These are phyloP conservation scores for Podospora conica DNA, from an alignment of 495 filamentous ascomycete species.

Conservation along the genomic window DNA sequence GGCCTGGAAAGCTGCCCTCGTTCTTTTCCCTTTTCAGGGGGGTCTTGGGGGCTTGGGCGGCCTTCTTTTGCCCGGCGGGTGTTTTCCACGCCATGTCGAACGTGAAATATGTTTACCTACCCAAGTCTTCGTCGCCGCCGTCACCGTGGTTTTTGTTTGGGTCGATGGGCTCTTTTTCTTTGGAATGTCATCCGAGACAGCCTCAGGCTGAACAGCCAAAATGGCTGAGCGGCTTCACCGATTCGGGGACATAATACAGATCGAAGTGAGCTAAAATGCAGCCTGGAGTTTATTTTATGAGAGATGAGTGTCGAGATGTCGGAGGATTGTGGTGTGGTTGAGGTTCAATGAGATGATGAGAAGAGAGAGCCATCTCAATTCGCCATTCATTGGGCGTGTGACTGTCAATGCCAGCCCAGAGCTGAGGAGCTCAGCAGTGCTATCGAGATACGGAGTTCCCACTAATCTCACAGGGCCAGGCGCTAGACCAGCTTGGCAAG, in stretches of 20 bases:
- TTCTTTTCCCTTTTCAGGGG: constrained; percentile 28
- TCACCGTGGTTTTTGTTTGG: not conserved
- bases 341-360: not conserved
- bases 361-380: not conserved
- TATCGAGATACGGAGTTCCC: not conserved
- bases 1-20: constrained; percentile 35
- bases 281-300: not conserved
- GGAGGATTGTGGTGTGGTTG: not conserved
- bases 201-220: constrained; percentile 22
- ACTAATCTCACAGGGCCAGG: not conserved
- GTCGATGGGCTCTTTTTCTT: not conserved
- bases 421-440: not conserved
- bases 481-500: not conserved
- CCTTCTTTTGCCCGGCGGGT: constrained; percentile 35
- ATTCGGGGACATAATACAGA: not conserved
- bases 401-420: not conserved
- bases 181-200: not conserved
- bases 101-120: not conserved
- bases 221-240: constrained; percentile 26
- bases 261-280: not conserved
- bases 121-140: not conserved
- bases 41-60: constrained; percentile 26
- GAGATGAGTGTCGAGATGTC: not conserved
- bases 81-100: constrained; percentile 42
- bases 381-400: not conserved